These are phyloP conservation scores for Fusarium caatingaense DNA, from an alignment of 2,329 filamentous ascomycete species.

Conservation along the genomic window DNA sequence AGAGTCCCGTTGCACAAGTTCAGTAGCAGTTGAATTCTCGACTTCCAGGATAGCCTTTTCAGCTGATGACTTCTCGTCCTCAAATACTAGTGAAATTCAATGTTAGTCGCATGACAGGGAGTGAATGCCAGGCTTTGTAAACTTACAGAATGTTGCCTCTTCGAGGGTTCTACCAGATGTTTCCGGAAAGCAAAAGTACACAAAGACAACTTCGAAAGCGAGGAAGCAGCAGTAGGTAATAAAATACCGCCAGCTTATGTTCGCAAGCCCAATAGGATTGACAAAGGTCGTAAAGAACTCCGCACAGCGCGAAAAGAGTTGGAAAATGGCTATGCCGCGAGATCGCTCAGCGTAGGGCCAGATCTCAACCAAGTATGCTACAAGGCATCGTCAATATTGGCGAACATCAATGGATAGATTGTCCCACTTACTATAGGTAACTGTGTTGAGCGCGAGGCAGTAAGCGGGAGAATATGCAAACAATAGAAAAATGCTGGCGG, in stretches of 20 bases:
- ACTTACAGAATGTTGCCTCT: slow-evolving; percentile 43
- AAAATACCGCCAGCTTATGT: background rate
- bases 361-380: background rate
- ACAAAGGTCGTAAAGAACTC: background rate
- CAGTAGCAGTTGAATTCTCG: background rate
- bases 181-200: slow-evolving; percentile 63
- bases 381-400: rapidly evolving
- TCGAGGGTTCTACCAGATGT: slow-evolving; percentile 62
- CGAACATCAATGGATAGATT: rapidly evolving
- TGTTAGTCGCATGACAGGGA: background rate
- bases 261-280: background rate
- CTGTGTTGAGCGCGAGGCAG: background rate
- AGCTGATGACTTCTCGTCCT: background rate
- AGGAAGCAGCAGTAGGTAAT: slow-evolving; percentile 52
- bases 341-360: background rate
- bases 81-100: background rate
- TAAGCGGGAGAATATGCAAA: background rate
- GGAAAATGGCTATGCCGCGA: background rate
- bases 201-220: slow-evolving; percentile 55
- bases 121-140: rapidly evolving
- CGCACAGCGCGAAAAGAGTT: background rate
- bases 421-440: background rate
- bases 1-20: background rate
- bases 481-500: background rate
- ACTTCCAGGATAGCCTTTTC: background rate